Base-by-base conservation (phyloP, 257 asterid species). In the Coffea canephora region DNA sequence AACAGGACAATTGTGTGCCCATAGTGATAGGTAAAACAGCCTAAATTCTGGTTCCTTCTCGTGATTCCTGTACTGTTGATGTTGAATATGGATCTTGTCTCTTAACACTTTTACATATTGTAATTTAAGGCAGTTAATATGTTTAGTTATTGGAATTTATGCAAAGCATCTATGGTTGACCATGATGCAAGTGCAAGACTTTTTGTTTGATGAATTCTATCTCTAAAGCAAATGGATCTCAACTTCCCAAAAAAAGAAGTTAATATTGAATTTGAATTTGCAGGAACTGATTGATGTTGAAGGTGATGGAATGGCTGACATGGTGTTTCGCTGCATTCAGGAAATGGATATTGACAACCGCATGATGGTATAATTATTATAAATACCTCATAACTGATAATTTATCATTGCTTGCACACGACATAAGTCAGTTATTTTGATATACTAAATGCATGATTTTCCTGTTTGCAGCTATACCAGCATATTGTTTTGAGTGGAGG, bases 291-390 rank as follows among this genome's bases (percentile, higher is more conserved):
- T 95, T 64, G 99, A 95, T 71, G 97, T 95, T 70, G 99, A 95
- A 89, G 99, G 99, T 79, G 99, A 95, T 89, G 99, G 99, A 79
- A 92, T 95, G 94, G 99, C 98, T 81, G 99, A 93, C 85, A 93
- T 95, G 99, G 99, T 95, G 80, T 95, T 95, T 79, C 95, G 90
- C 79, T 95, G 98, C 91, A 93, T 95, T 85, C 97, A 95, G 87
- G 98, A 95, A 88, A 95, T 95, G 99, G 99, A 95, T 79, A 95
- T 95, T 79, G 99, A 95, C 88, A 95, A 95, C 81, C 88, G 98
- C 80, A 95, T 95, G 98, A 95, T 90, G 98, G 99, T 93, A 87
- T 18, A 41, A 73, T 52, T 52, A 52, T 3, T 12, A 52, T 77
- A 48, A 48, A 9, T 78, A 79, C 68, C 78, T 73, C 46, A 77